Evolutionary conservation across 2,329 filamentous ascomycete species (phyloP), one percentile per base, ranked within the genome.

Genomic region (Botrytis squamosa): DNA sequence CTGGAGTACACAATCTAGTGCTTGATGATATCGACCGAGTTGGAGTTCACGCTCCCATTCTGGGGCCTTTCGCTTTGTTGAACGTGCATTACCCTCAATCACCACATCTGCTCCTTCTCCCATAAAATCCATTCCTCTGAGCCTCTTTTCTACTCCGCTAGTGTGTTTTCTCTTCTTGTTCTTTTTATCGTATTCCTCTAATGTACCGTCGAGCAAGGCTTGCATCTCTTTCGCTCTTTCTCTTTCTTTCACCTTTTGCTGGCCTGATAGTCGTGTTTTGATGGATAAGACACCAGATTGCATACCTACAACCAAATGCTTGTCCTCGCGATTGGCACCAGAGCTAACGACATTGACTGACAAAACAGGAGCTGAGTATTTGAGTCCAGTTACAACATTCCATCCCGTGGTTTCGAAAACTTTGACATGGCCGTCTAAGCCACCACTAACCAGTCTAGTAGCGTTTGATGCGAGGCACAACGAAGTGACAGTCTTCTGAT

Each of bases 401-500:
- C 96, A 99, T 69, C 90, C 91, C 0, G 91, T 91, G 1, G 95
- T 98, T 84, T 98, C 95, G 80, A 97, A 98, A 57, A 99, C 90
- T 84, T 99, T 99, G 84, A 98, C 91, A 83, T 98, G 96, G 16
- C 96, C 97, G 82, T 99, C 96, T 64, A 99, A 87, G 33, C 92
- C 94, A 83, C 94, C 96, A 77, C 92, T 95, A 71, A 99, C 88
- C 73, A 99, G 87, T 69, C 96, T 90, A 69, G 90, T 90, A 65
- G 93, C 93, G 77, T 92, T 89, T 63, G 93, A 95, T 12, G 94
- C 95, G 49, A 97, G 85, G 70, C 92, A 91, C 72, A 99, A 87
- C 12, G 92, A 91, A 0, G 96, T 98, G 75, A 99, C 95, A 0
- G 96, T 97, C 89, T 98, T 99, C 81, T 99, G 96, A 83, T 99